phyloP scores from a whole-genome alignment of 805 yeast species.

The Candida palmyrensis region DNA sequence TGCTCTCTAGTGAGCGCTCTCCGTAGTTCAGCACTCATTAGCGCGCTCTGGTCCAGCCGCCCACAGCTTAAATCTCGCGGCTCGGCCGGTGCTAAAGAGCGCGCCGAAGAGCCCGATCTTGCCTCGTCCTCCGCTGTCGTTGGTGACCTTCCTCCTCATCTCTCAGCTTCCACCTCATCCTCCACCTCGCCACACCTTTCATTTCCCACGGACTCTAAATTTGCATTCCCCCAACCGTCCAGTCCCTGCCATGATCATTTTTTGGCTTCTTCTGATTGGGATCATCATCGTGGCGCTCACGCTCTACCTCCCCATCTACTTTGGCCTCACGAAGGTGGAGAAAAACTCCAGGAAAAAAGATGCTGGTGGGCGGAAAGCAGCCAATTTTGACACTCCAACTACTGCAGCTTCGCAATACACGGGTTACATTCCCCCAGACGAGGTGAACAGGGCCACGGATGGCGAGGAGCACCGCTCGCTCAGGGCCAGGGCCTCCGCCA shows the following conservation, averaged over 20 bases:
- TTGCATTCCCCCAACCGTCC: neutral
- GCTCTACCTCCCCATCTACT: slow-evolving; percentile 42
- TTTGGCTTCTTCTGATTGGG: slow-evolving; percentile 35
- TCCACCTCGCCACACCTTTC: too few species aligned
- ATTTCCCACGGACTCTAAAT: neutral
- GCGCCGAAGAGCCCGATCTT: too few species aligned
- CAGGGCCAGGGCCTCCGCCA: slow-evolving; percentile 15
- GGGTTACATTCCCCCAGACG: slow-evolving; percentile 41
- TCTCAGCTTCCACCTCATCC: too few species aligned
- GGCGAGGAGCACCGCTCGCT: slow-evolving; percentile 6
- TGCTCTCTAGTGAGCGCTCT: too few species aligned
- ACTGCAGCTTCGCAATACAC: slow-evolving; percentile 8
- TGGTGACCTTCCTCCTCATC: too few species aligned
- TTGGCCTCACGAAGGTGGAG: slow-evolving; percentile 44
- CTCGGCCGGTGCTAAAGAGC: too few species aligned
- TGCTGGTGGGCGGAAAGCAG: too few species aligned
- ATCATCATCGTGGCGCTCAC: slow-evolving; percentile 36
- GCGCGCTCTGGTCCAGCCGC: too few species aligned
- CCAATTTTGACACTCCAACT: too few species aligned
- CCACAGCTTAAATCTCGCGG: too few species aligned
- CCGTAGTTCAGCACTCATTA: too few species aligned
- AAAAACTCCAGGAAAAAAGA: slow-evolving; percentile 10
- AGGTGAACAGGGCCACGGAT: slow-evolving; percentile 12
- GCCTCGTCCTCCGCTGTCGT: too few species aligned
- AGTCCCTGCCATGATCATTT: slow-evolving; percentile 19